phyloP scores from a whole-genome alignment of 805 yeast genomes.

The Candida pseudoglaebosa region DNA sequence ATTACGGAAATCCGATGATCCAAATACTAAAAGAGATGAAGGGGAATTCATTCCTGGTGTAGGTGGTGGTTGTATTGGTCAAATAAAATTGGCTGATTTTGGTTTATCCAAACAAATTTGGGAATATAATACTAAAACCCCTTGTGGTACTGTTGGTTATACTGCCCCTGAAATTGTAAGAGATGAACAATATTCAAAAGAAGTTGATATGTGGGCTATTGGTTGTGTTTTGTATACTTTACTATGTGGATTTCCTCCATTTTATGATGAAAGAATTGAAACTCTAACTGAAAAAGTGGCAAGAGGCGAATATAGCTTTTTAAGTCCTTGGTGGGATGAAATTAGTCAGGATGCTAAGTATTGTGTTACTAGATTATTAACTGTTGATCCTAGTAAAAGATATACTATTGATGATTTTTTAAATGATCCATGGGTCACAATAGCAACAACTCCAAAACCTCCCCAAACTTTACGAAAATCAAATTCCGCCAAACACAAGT shows the following conservation, averaged over 20 bases:
- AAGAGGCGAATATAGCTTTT: slow-evolving; percentile 70
- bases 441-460: slow-evolving; percentile 4
- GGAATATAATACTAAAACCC: slow-evolving; percentile 88
- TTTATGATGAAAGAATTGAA: slow-evolving; percentile 80
- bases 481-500: slow-evolving; percentile 1
- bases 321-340: slow-evolving; percentile 90
- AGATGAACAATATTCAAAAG: slow-evolving; percentile 87
- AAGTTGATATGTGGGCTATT: slow-evolving; percentile 98
- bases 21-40: slow-evolving; percentile 71
- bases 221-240: slow-evolving; percentile 94
- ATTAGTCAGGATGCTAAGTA: slow-evolving; percentile 65
- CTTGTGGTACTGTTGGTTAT: slow-evolving; percentile 98
- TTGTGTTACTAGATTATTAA: slow-evolving; percentile 61
- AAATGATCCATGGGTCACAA: slow-evolving; percentile 69
- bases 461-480: neutral
- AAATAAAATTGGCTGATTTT: slow-evolving; percentile 89
- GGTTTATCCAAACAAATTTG: slow-evolving; percentile 90
- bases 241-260: slow-evolving; percentile 96
- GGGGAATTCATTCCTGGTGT: slow-evolving; percentile 75
- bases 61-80: slow-evolving; percentile 93
- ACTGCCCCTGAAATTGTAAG: slow-evolving; percentile 98
- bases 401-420: slow-evolving; percentile 71
- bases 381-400: slow-evolving; percentile 66
- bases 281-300: slow-evolving; percentile 74
- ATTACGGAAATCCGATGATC: slow-evolving; percentile 65